phyloP scores from a whole-genome alignment of 2,329 filamentous ascomycete genomes.

The Apiospora pterosperma region DNA sequence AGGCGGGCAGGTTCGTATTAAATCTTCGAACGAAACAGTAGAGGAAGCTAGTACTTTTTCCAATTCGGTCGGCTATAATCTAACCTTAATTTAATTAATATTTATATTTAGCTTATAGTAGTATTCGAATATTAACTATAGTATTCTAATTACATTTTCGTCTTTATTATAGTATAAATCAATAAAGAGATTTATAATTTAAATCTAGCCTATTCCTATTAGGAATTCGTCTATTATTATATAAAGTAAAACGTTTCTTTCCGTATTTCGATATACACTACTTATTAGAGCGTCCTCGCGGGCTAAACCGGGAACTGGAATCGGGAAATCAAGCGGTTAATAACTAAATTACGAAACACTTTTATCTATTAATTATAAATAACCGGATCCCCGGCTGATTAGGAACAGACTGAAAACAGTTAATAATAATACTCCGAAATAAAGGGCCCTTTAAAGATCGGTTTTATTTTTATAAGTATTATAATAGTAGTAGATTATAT shows the following conservation, averaged over 20 bases:
- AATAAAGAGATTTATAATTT: neutral
- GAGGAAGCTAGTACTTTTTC: neutral
- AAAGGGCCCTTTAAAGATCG: neutral
- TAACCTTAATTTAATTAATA: neutral
- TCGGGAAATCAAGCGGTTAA: neutral
- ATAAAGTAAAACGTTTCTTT: neutral
- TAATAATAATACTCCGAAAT: neutral
- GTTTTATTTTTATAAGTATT: neutral
- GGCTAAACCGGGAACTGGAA: neutral
- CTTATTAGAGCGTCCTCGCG: neutral
- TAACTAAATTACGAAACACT: neutral
- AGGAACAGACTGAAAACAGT: neutral
- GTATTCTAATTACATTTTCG: neutral
- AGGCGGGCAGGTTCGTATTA: neutral
- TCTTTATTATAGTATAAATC: neutral
- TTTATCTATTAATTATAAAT: neutral
- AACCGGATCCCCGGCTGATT: neutral
- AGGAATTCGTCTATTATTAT: neutral
- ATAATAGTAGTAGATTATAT: neutral
- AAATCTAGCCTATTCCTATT: neutral
- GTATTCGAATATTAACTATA: neutral
- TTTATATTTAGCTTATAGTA: neutral
- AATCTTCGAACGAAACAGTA: neutral
- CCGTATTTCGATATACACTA: neutral
- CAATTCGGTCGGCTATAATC: neutral